These are phyloP conservation scores for Solanum raphanifolium DNA, from an alignment of 257 asterid genomes.

Conservation along the genomic window DNA sequence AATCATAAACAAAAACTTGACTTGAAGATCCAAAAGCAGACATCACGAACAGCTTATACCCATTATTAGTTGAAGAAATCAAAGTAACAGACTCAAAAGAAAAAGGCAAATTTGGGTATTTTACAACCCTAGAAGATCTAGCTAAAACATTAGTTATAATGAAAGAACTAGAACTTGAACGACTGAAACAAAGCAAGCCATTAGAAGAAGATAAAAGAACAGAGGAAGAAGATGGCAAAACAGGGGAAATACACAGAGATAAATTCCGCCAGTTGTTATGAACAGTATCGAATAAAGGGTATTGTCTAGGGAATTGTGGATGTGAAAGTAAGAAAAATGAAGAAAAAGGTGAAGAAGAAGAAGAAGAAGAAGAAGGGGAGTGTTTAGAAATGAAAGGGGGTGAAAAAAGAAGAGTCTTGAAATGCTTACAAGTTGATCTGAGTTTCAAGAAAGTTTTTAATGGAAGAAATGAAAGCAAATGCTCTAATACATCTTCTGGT, in stretches of 20 bases:
- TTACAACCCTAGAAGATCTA: conserved; percentile 24
- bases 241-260: conserved; percentile 29
- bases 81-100: conserved; percentile 36
- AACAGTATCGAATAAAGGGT: conserved; percentile 37
- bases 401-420: conserved; percentile 44
- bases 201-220: conserved; percentile 30
- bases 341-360: conserved; percentile 24
- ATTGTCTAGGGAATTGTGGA: conserved; percentile 30
- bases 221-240: conserved; percentile 10
- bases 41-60: conserved; percentile 33
- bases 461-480: conserved; percentile 50
- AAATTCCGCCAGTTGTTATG: conserved; percentile 33
- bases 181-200: conserved; percentile 51
- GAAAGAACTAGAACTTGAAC: conserved; percentile 24
- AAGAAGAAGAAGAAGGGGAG: conserved; percentile 6
- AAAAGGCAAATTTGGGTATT: conserved; percentile 37
- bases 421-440: conserved; percentile 53
- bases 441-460: conserved; percentile 44
- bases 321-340: conserved; percentile 65
- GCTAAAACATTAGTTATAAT: conserved; percentile 33
- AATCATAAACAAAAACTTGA: conserved; percentile 30
- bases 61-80: conserved; percentile 7
- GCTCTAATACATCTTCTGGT: conserved; percentile 52
- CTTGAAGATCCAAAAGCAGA: conserved; percentile 30
- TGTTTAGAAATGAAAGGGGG: conserved; percentile 44